Base-by-base conservation (phyloP, 306 rosid species). In the Ormosia semicastrata region DNA sequence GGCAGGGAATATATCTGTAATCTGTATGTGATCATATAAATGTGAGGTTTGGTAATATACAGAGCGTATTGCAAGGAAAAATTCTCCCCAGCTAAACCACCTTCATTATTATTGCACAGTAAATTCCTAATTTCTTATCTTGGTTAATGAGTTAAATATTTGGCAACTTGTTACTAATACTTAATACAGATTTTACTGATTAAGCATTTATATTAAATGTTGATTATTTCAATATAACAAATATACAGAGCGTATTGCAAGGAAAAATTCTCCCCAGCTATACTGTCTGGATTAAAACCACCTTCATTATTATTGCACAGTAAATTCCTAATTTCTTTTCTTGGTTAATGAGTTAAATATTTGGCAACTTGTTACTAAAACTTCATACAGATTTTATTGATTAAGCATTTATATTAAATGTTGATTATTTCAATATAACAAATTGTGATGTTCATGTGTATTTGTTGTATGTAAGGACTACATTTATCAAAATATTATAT, bases 401-500 rank as follows among this genome's bases (percentile, higher is more conserved):
- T 71, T 60, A 47, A 71, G 73, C 78, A 15, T 70, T 79, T 15
- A 44, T 52, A 59, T 69, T 44, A n/a, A 29, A 71, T 71, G 62
- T 33, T 49, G 47, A 32, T 33, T 17, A 49, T 79, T 57, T 41
- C 33, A 4, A 46, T 46, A 33, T 33, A 70, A n/a, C 33, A 65
- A 62, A 60, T 52, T 64, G 36, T 37, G 4, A 53, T 40, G 40
- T 72, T 81, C 39, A 40, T 74, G 15, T 40, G 4, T 13, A 41
- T 41, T 43, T 58, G 75, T 49, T 58, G 18, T 37, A 57, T 68
- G 46, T 58, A 34, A 60, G 13, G 50, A 54, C 62, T 56, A 30
- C 47, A 40, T 73, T 44, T 13, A 37, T 66, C 43, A 30, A 49
- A 17, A 43, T 44, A 43, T 9, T 39, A 44, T 50, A 13, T 13